Conservation (phyloP, 345 rosid species). For the Murraya paniculata region DNA sequence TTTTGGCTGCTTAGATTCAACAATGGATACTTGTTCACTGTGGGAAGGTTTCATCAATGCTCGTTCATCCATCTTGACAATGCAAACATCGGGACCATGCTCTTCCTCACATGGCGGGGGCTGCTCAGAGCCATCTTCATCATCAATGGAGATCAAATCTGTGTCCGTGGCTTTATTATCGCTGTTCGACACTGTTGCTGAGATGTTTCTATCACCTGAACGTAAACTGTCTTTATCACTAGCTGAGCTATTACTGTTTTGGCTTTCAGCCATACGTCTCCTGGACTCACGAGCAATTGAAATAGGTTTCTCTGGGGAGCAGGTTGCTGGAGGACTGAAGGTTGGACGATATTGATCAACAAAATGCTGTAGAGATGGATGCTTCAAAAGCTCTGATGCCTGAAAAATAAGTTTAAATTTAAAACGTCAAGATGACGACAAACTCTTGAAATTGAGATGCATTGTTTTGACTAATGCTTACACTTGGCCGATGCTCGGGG, state of each 20-base stretch:
- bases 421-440: constrained; percentile 18
- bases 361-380: constrained; percentile 88
- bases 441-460: constrained; percentile 18
- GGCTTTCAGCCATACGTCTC: constrained; percentile 85
- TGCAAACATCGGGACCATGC: constrained; percentile 29
- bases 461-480: constrained; percentile 35
- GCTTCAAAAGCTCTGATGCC: constrained; percentile 97
- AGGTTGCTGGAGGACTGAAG: constrained; percentile 37
- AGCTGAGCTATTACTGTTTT: constrained; percentile 77
- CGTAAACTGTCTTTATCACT: constrained; percentile 76
- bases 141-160: constrained; percentile 55
- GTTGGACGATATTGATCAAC: constrained; percentile 76
- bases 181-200: constrained; percentile 33
- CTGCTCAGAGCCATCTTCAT: constrained; percentile 55
- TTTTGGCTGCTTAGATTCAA: constrained; percentile 73
- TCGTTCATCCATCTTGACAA: constrained; percentile 48
- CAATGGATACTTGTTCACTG: constrained; percentile 43
- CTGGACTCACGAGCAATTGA: constrained; percentile 39
- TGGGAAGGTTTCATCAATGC: constrained; percentile 39
- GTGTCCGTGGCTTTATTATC: constrained; percentile 51
- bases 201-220: constrained; percentile 46
- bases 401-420: constrained; percentile 29
- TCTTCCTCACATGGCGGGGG: constrained; percentile 46
- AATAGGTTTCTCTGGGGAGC: constrained; percentile 55
- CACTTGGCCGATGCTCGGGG: constrained; percentile 96